phyloP scores from a whole-genome alignment of 2,329 filamentous ascomycete genomes.

The Ophiostoma australiae region DNA sequence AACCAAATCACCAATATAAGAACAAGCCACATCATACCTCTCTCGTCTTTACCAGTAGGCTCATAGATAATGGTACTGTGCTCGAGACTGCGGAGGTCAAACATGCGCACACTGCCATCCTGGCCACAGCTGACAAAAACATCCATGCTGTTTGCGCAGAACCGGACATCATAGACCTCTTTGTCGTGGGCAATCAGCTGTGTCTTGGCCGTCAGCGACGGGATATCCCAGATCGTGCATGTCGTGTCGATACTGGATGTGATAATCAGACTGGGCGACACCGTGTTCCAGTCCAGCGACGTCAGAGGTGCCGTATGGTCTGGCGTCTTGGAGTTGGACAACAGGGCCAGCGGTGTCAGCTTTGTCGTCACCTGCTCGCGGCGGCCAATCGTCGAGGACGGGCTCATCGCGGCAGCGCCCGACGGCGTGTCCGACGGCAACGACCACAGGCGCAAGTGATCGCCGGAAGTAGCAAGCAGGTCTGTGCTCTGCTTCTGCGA shows the following conservation, averaged over 20 bases:
- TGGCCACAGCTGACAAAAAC: constrained; percentile 97
- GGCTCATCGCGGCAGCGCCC: constrained; percentile 49
- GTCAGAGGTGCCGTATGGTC: constrained; percentile 96
- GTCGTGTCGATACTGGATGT: constrained; percentile 98
- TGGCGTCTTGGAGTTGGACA: constrained; percentile 97
- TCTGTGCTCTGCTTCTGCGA: constrained; percentile 94
- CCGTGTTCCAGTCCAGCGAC: constrained; percentile 95
- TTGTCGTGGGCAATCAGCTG: constrained; percentile 98
- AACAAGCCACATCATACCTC: constrained; percentile 47
- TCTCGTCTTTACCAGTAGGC: constrained; percentile 78
- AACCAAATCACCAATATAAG: too few species aligned
- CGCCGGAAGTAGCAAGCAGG: constrained; percentile 87
- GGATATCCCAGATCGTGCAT: constrained; percentile 99
- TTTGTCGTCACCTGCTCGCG: constrained; percentile 63
- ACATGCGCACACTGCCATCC: constrained; percentile 97
- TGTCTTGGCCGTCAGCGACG: constrained; percentile 93
- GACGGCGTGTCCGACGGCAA: constrained; percentile 63
- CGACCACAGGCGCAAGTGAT: constrained; percentile 91
- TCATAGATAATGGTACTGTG: constrained; percentile 99
- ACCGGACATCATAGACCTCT: constrained; percentile 96
- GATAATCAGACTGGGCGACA: constrained; percentile 95
- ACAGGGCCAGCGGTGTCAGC: constrained; percentile 81
- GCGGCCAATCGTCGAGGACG: constrained; percentile 21
- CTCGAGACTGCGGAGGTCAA: constrained; percentile 90
- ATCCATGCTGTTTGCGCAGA: constrained; percentile 97